Percentiles rank a stretch among this genome's conserved stretches.
Conservation (phyloP, 805 yeast genomes). For the Metschnikowia kunwiensis region DNA sequence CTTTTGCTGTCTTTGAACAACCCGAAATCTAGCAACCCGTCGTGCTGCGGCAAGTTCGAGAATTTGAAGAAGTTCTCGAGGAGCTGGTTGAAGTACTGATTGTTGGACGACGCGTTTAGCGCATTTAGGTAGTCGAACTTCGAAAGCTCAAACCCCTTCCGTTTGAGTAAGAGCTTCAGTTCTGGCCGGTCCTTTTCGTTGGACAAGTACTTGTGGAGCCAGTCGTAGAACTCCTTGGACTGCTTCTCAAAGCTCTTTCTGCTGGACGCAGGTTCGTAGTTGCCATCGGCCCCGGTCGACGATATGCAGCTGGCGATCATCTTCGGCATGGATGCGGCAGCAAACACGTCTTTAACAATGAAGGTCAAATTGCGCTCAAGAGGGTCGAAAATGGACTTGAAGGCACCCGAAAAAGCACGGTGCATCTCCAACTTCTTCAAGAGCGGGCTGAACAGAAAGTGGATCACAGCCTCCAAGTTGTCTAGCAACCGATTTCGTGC, state of each 20-base stretch:
- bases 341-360: slow-evolving; percentile 30
- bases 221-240: slow-evolving; percentile 42
- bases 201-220: slow-evolving; percentile 43
- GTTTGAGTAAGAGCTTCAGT: slow-evolving; percentile 33
- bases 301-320: slow-evolving; percentile 19
- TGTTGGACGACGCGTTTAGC: slow-evolving; percentile 35
- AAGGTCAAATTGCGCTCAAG: slow-evolving; percentile 31
- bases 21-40: slow-evolving; percentile 12
- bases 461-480: slow-evolving; percentile 19
- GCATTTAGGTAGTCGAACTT: slow-evolving; percentile 47
- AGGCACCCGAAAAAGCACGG: slow-evolving; percentile 23
- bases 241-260: slow-evolving; percentile 37
- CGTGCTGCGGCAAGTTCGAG: slow-evolving; percentile 19
- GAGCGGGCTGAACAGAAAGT: slow-evolving; percentile 26
- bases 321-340: slow-evolving; percentile 26
- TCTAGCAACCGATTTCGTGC: slow-evolving; percentile 26
- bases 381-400: slow-evolving; percentile 30
- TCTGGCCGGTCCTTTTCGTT: slow-evolving; percentile 44
- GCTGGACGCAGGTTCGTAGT: slow-evolving; percentile 23
- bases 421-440: slow-evolving; percentile 24
- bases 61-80: slow-evolving; percentile 38
- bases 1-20: slow-evolving; percentile 16
- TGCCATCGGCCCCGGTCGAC: slow-evolving; percentile 10
- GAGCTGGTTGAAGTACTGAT: slow-evolving; percentile 39
- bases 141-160: slow-evolving; percentile 40